Percentiles rank a stretch among this genome's conserved stretches.
Evolutionary conservation across 805 yeast species (phyloP).

Genomic region (Debaryomyces maramus): DNA sequence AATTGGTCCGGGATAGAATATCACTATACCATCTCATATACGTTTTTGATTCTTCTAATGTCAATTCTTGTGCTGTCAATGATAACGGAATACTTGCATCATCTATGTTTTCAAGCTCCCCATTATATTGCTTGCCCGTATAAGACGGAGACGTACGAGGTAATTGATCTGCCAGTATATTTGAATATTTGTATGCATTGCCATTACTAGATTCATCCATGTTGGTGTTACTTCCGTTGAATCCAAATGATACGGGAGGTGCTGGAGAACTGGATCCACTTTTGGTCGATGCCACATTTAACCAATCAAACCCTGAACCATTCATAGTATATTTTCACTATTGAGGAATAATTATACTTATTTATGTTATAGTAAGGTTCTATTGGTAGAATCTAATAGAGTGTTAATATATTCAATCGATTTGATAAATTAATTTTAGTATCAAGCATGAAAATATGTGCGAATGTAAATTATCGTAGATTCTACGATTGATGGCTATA

Average conservation of each 20-base stretch:
- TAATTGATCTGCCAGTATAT: constrained; percentile 6
- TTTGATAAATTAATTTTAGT: not conserved
- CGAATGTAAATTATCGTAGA: not conserved
- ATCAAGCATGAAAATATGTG: not conserved
- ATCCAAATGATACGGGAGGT: constrained; percentile 15
- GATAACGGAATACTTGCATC: constrained; percentile 58
- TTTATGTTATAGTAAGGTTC: not conserved
- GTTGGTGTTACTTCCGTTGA: constrained; percentile 4
- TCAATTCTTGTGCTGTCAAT: constrained; percentile 63
- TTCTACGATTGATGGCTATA: no score
- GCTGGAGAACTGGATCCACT: constrained; percentile 13
- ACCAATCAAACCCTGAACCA: constrained; percentile 48
- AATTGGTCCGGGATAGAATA: constrained; percentile 67
- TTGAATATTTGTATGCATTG: constrained; percentile 1
- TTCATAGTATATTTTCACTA: constrained; percentile 15
- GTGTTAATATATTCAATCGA: not conserved
- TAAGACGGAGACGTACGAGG: not conserved
- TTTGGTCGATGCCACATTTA: constrained; percentile 33
- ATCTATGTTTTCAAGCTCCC: constrained; percentile 16
- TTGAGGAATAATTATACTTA: not conserved
- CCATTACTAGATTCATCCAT: not conserved
- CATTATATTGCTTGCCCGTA: not conserved
- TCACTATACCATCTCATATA: constrained; percentile 94
- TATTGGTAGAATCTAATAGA: not conserved
- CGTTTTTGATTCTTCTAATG: constrained; percentile 77